phyloP scores from a whole-genome alignment of 1,284 basidiomycete genomes.

The Termitomyces sp. region DNA sequence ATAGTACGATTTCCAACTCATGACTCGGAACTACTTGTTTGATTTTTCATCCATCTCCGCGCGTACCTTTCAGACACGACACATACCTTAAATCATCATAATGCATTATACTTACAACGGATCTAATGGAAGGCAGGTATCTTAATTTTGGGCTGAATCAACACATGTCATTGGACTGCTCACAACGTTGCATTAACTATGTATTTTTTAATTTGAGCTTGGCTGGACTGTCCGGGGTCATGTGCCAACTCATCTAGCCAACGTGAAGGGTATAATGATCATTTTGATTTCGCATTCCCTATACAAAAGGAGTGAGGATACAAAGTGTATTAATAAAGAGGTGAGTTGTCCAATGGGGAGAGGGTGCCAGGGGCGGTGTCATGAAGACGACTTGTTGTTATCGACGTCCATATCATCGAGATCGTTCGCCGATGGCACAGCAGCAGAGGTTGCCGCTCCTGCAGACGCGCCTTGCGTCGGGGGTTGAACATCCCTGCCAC shows the following conservation, averaged over 20 bases:
- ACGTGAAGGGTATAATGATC: background rate
- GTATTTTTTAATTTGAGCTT: background rate
- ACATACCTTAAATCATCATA: no score
- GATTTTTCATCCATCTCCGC: background rate
- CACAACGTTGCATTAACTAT: background rate
- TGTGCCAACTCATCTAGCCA: background rate
- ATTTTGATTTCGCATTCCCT: background rate
- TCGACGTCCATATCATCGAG: constrained; percentile 35
- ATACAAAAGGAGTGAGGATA: background rate
- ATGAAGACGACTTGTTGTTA: constrained; percentile 17
- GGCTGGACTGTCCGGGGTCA: background rate
- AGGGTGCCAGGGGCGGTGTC: background rate
- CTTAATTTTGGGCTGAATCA: background rate
- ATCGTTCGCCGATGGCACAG: constrained; percentile 75
- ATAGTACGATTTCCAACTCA: background rate
- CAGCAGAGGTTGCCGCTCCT: constrained; percentile 71
- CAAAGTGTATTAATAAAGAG: background rate
- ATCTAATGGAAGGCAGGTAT: background rate
- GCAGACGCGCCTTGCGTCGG: constrained; percentile 44
- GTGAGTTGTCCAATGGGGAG: background rate
- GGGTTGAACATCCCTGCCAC: constrained; percentile 62
- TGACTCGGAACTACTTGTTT: no score
- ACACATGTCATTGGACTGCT: background rate
- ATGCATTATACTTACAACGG: no score
- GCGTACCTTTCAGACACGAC: background rate